Evolutionary conservation across 2,329 filamentous ascomycete species (phyloP), one percentile per base, ranked within the genome.

Genomic region (Sclerotinia borealis): DNA sequence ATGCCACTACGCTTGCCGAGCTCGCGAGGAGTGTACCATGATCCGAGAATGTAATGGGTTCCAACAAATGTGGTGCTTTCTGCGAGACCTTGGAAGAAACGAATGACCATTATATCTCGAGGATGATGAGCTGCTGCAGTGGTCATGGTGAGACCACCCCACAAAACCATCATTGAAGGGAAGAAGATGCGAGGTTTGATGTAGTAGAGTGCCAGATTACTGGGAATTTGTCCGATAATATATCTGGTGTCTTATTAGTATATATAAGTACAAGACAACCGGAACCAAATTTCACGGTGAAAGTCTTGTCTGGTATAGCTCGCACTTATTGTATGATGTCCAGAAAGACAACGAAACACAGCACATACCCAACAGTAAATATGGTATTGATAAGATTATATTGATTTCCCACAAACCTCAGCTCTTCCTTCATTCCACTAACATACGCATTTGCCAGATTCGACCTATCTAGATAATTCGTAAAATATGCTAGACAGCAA

Each of bases 171-270:
- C 80, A 86, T 87, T 34, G 77, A 69, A 63, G 85, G 86, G 69
- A 87, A 87, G 77, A 84, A 89, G 65, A 83, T 77, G n/a, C 85
- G 79, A 2, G 86, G 86, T 56, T 80, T 80, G 65, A 89, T 71
- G 68, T 87, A 85, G 72, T 88, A 83, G 3, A 90, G 77, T 3
- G 84, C 84, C 10, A 88, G 72, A 68, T 86, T 87, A 59, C 80
- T 83, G 0, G 85, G 85, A 19, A 88, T 76, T 71, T 89, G 85
- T 1, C 85, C 85, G 4, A 87, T 72, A 0, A 79, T 80, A 79
- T 61, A 78, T 75, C 29, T 72, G n/a, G n/a, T 4, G 29, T 34
- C 15, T 50, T 9, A 58, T 51, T 43, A 64, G 49, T 34, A 22
- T 19, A 31, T 15, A 1, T 15, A 19, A 31, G 6, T 34, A 49